These are phyloP conservation scores for Geosmithia putterillii DNA, from an alignment of 2,329 filamentous ascomycete species.

Conservation along the genomic window DNA sequence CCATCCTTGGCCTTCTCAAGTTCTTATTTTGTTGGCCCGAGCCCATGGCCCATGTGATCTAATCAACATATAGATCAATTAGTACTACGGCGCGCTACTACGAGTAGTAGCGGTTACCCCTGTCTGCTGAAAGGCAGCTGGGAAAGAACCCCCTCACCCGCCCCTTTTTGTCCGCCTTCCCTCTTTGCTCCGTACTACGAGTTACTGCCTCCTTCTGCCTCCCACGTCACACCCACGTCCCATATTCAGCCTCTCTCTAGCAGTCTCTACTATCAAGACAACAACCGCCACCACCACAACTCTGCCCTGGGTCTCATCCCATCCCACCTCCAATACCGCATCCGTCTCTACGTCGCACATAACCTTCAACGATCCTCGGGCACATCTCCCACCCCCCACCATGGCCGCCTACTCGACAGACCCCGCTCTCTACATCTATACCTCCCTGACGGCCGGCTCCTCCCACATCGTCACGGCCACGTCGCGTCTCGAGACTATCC, in stretches of 20 bases:
- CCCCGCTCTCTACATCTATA: conserved; percentile 82
- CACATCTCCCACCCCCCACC: conserved; percentile 3
- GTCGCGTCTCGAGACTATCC: conserved; percentile 87
- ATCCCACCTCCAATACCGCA: too few species aligned
- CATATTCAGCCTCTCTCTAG: background rate
- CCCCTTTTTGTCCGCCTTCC: background rate
- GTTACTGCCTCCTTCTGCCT: too few species aligned
- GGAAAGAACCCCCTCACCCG: background rate
- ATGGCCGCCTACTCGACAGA: conserved; percentile 42
- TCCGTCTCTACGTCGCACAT: background rate
- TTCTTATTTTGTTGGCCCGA: too few species aligned
- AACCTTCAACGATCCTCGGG: background rate
- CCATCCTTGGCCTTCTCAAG: too few species aligned
- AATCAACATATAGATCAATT: too few species aligned
- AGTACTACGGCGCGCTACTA: too few species aligned
- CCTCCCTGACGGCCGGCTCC: conserved; percentile 87
- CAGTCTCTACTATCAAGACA: background rate
- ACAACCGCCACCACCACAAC: background rate
- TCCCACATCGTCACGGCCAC: conserved; percentile 95
- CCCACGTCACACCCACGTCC: background rate
- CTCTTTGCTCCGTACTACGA: too few species aligned
- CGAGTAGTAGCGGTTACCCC: too few species aligned
- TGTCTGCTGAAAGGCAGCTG: too few species aligned
- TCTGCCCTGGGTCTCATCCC: too few species aligned
- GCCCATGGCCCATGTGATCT: too few species aligned